These are phyloP conservation scores for Penicillium occitanis DNA, from an alignment of 2,329 filamentous ascomycete genomes.

Conservation along the genomic window DNA sequence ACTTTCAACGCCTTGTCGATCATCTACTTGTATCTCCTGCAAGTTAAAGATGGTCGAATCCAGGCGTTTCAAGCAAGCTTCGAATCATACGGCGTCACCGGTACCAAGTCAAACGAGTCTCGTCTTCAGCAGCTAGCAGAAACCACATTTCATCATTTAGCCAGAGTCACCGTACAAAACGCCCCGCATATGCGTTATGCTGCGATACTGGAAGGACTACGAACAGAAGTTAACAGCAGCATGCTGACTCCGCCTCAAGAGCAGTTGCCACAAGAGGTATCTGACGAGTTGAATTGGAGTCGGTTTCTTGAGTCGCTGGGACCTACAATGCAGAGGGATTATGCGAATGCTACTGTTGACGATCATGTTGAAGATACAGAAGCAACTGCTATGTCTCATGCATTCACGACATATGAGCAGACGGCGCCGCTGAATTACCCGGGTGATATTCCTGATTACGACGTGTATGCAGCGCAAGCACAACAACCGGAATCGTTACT, in stretches of 20 bases:
- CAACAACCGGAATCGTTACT: background rate
- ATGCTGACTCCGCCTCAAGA: background rate
- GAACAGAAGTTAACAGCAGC: constrained; percentile 23
- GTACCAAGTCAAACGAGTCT: background rate
- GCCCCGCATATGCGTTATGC: constrained; percentile 27
- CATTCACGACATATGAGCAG: background rate
- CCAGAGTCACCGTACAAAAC: constrained; percentile 21
- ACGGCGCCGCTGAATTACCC: background rate
- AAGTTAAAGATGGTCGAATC: background rate
- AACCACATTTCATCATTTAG: background rate
- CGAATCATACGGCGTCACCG: background rate
- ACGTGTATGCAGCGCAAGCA: background rate
- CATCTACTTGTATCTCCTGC: background rate
- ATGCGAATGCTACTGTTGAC: background rate
- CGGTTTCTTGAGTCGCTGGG: background rate
- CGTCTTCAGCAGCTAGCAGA: background rate
- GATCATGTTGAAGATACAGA: background rate
- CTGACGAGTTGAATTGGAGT: background rate
- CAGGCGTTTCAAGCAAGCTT: background rate
- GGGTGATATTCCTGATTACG: background rate
- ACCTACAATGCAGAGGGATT: background rate
- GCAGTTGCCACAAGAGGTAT: background rate
- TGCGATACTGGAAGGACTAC: constrained; percentile 24
- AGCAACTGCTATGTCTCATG: background rate
- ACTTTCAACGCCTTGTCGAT: background rate